phyloP scores from a whole-genome alignment of 495 filamentous ascomycete genomes.

The Gamarada debralockiae region DNA sequence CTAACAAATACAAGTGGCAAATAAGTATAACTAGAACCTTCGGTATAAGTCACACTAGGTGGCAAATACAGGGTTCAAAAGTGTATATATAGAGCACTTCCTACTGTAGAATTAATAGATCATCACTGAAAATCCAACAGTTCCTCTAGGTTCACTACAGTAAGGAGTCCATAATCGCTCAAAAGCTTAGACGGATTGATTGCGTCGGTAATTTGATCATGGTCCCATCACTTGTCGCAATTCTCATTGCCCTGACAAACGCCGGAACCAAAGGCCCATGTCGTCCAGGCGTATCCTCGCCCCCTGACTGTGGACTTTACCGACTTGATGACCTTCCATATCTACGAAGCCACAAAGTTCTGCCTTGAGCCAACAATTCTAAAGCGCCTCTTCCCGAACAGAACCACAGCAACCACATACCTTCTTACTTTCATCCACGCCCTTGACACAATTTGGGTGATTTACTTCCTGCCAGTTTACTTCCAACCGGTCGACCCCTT shows the following conservation, averaged over 20 bases:
- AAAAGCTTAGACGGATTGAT: constrained; percentile 51
- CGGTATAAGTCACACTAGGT: too few species aligned
- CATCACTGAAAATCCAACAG: too few species aligned
- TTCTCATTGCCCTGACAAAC: constrained; percentile 71
- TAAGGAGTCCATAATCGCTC: too few species aligned
- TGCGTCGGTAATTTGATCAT: constrained; percentile 66
- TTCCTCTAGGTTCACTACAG: too few species aligned
- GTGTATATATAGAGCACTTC: too few species aligned
- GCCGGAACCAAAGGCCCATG: constrained; percentile 73
- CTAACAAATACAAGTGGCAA: too few species aligned
- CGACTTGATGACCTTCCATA: constrained; percentile 52
- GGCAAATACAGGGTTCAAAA: too few species aligned
- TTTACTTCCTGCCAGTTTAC: constrained; percentile 77
- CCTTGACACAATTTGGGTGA: constrained; percentile 63
- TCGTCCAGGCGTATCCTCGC: constrained; percentile 67
- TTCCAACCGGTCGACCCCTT: constrained; percentile 67
- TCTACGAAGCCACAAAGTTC: constrained; percentile 60
- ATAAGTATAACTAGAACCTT: too few species aligned
- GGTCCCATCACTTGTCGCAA: constrained; percentile 68
- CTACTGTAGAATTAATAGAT: neutral
- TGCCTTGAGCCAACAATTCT: constrained; percentile 68
- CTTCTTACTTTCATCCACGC: constrained; percentile 55
- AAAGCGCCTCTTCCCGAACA: constrained; percentile 51
- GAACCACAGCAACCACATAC: constrained; percentile 29
- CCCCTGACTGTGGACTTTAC: constrained; percentile 69